phyloP scores from a whole-genome alignment of 202 grass and related monocot genomes.

The Cymbopogon flexuosus region DNA sequence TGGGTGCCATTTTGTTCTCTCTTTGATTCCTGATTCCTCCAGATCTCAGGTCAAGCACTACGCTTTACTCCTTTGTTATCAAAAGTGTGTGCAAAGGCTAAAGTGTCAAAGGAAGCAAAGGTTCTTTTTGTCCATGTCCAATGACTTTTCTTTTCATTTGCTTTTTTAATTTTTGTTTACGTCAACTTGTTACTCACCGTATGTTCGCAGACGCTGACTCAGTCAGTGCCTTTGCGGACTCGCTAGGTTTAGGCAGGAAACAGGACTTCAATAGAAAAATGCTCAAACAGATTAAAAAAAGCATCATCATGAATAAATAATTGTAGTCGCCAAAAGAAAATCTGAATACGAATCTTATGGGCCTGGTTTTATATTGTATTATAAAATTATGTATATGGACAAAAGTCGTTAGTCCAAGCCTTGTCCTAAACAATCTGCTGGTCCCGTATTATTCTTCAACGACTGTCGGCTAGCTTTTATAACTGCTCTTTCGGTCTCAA shows the following conservation, averaged over 20 bases:
- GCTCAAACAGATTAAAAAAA: background rate
- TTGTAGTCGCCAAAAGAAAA: too few species aligned
- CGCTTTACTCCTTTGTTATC: background rate
- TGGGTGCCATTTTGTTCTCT: background rate
- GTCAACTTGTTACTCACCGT: background rate
- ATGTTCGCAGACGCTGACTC: background rate
- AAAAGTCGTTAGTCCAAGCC: too few species aligned
- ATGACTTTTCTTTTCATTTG: background rate
- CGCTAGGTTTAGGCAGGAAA: background rate
- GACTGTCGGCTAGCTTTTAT: too few species aligned
- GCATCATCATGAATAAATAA: background rate
- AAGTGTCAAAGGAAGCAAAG: background rate
- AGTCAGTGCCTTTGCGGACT: background rate
- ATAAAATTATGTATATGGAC: background rate
- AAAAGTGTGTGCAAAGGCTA: background rate
- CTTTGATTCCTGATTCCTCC: background rate
- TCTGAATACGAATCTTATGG: background rate
- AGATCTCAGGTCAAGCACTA: background rate
- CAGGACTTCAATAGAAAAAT: background rate
- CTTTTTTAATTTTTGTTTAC: background rate
- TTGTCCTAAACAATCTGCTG: too few species aligned
- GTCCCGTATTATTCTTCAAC: too few species aligned
- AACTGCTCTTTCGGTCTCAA: too few species aligned
- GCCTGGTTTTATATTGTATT: background rate
- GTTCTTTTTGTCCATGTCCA: background rate